A percentile compares a stretch with the other conserved stretches of the same genome.
Conservation (phyloP, 176 grass and related monocot genomes). For the Coix lacrymajobi region DNA sequence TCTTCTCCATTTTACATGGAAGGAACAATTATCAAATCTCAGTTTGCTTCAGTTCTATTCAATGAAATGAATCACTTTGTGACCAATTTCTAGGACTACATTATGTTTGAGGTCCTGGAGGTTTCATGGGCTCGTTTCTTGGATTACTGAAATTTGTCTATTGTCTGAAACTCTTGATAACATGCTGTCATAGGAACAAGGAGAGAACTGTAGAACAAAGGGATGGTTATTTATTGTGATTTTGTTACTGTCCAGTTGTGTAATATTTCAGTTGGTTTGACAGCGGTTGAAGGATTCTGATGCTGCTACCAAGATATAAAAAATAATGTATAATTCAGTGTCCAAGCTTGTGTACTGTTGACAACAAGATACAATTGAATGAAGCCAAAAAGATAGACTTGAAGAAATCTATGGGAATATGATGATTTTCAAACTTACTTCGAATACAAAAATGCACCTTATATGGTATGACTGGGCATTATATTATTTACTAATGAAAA, state of each 20-base stretch:
- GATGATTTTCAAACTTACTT: background rate
- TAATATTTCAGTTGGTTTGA: background rate
- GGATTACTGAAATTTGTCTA: background rate
- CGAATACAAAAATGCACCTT: too few species aligned
- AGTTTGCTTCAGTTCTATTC: constrained; percentile 84
- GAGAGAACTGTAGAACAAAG: background rate
- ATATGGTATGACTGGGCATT: too few species aligned
- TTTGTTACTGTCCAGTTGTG: too few species aligned
- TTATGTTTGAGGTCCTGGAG: constrained; percentile 99
- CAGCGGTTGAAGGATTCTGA: background rate
- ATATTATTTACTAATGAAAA: too few species aligned
- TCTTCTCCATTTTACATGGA: constrained; percentile 85
- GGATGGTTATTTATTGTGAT: background rate
- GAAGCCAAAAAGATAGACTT: background rate
- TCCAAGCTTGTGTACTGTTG: background rate
- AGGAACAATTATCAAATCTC: constrained; percentile 43
- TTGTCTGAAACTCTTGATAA: background rate
- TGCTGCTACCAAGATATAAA: background rate
- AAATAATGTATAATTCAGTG: too few species aligned
- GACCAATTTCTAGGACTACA: constrained; percentile 92
- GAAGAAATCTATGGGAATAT: background rate
- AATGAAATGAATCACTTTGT: constrained; percentile 99
- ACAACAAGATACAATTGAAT: background rate
- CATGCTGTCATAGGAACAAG: background rate
- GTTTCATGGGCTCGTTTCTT: constrained; percentile 69